Percentiles rank a stretch among this genome's conserved stretches.
Conservation (phyloP, 2,329 filamentous ascomycete species). For the Xylariomycetidae sp. region DNA sequence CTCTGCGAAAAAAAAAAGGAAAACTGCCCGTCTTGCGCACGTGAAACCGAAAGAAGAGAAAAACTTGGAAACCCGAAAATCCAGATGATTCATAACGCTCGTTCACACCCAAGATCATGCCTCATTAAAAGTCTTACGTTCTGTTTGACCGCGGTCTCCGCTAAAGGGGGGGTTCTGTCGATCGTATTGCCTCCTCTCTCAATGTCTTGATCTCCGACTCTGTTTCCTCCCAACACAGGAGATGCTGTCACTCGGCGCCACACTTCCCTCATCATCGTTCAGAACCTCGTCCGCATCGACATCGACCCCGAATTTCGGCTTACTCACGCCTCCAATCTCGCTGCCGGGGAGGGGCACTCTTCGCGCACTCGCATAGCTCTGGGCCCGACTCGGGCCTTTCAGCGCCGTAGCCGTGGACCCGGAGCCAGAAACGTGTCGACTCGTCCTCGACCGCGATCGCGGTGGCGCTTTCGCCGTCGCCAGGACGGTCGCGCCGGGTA, state of each 20-base stretch:
- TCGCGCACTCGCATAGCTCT: constrained; percentile 26
- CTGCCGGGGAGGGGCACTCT: constrained; percentile 36
- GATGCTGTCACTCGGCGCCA: constrained; percentile 57
- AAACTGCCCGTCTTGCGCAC: too few species aligned
- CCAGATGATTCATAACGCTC: too few species aligned
- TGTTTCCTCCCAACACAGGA: constrained; percentile 49
- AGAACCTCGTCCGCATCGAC: constrained; percentile 10
- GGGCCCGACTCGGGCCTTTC: constrained; percentile 13
- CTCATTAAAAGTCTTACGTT: too few species aligned
- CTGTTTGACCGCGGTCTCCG: too few species aligned
- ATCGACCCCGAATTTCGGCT: constrained; percentile 19
- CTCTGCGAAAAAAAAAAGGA: too few species aligned
- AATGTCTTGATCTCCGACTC: too few species aligned
- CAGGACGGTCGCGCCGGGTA: constrained; percentile 6
- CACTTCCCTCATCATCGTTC: constrained; percentile 43
- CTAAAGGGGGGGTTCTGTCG: too few species aligned
- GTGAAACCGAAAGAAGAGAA: too few species aligned
- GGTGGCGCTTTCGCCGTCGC: neutral
- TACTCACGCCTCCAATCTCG: constrained; percentile 10
- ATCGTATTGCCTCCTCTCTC: constrained; percentile 3
- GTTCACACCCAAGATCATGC: too few species aligned
- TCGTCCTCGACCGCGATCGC: constrained; percentile 7
- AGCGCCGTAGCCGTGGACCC: constrained; percentile 4
- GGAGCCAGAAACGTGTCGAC: too few species aligned
- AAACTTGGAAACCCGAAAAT: too few species aligned